phyloP scores from a whole-genome alignment of 2,329 filamentous ascomycete genomes.

The Hypoxylon sp. region DNA sequence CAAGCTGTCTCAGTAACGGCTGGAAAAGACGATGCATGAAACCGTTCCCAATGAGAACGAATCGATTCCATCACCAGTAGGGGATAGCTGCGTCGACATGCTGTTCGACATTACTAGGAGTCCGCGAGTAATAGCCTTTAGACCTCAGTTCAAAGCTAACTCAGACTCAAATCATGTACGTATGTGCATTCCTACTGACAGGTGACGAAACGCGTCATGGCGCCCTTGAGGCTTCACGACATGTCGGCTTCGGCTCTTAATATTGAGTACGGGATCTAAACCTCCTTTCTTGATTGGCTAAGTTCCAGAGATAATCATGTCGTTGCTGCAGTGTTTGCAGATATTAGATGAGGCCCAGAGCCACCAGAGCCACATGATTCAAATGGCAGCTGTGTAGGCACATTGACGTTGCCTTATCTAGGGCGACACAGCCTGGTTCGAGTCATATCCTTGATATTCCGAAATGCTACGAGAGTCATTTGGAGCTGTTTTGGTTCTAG shows the following conservation, averaged over 20 bases:
- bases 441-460: not conserved
- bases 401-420: not conserved
- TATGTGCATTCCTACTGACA: not conserved
- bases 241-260: not conserved
- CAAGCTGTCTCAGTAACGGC: not conserved
- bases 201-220: not conserved
- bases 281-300: constrained; percentile 9
- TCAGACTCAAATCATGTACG: not conserved
- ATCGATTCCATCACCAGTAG: not conserved
- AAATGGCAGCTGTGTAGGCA: not conserved
- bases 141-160: not conserved
- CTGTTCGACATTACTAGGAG: not conserved
- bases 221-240: not conserved
- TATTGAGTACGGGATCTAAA: constrained; percentile 1
- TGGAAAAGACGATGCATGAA: not conserved
- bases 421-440: not conserved
- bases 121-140: not conserved
- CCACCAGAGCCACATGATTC: not conserved
- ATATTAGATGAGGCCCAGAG: not conserved
- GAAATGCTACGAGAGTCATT: not conserved
- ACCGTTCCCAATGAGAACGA: not conserved
- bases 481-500: not conserved
- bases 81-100: not conserved
- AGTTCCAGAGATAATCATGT: not conserved
- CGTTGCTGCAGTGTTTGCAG: not conserved